Conservation (phyloP, 2,329 filamentous ascomycete genomes). For the Fusarium foetens region DNA sequence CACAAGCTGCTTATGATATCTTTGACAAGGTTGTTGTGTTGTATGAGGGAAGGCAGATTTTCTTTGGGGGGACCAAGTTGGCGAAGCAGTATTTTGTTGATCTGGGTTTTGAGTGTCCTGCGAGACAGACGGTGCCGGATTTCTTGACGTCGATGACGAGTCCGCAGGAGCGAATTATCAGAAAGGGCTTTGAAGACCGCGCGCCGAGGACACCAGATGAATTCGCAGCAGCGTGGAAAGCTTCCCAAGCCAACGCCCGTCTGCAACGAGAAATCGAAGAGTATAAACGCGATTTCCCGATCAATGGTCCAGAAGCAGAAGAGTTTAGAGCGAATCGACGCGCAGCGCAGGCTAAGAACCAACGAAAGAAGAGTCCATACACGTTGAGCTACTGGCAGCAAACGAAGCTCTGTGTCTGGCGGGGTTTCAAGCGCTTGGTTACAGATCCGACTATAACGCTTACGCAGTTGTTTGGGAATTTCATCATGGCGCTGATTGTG, state of each 20-base stretch:
- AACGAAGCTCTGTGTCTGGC: constrained; percentile 33
- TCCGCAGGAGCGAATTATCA: constrained; percentile 47
- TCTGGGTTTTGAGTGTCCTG: constrained; percentile 66
- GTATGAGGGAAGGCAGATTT: constrained; percentile 75
- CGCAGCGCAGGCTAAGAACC: constrained; percentile 58
- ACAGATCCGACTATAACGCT: constrained; percentile 53
- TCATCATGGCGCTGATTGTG: constrained; percentile 62
- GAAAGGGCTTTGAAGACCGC: constrained; percentile 46
- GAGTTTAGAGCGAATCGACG: constrained; percentile 58
- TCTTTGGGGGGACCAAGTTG: constrained; percentile 37
- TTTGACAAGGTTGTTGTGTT: constrained; percentile 77
- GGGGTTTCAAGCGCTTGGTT: constrained; percentile 53
- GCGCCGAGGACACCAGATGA: constrained; percentile 52
- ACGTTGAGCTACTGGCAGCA: constrained; percentile 41
- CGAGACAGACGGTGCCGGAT: constrained; percentile 72
- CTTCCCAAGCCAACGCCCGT: constrained; percentile 32
- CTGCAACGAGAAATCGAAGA: constrained; percentile 62
- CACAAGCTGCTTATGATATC: constrained; percentile 51
- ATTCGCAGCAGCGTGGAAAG: constrained; percentile 50
- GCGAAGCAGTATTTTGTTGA: constrained; percentile 45
- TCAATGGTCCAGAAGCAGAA: constrained; percentile 56
- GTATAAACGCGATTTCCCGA: constrained; percentile 53
- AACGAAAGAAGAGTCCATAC: constrained; percentile 37
- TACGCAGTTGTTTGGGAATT: constrained; percentile 54
- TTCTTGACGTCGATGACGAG: constrained; percentile 69